These are phyloP conservation scores for Blumeria graminis DNA, from an alignment of 2,329 filamentous ascomycete genomes.

Conservation along the genomic window DNA sequence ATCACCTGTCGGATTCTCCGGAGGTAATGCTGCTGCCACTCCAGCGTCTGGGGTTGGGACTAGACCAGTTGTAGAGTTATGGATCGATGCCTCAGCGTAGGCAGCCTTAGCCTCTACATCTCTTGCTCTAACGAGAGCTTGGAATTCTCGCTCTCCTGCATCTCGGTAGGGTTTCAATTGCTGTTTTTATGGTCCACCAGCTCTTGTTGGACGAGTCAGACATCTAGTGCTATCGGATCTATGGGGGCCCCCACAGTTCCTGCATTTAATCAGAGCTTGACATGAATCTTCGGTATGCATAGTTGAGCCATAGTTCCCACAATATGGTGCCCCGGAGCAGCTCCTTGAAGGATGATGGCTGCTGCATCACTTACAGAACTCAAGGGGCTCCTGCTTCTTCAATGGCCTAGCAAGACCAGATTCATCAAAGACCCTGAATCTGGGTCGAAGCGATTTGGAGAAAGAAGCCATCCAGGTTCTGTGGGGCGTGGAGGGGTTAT, in stretches of 20 bases:
- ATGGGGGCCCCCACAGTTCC: neutral
- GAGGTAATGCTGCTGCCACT: neutral
- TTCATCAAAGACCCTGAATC: neutral
- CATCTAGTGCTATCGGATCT: neutral
- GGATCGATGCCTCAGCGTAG: neutral
- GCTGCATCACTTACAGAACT: neutral
- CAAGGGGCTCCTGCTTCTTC: neutral
- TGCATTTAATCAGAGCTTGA: neutral
- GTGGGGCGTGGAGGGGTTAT: neutral
- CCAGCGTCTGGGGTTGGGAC: neutral
- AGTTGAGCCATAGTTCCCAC: neutral
- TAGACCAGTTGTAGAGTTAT: neutral
- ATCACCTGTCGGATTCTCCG: neutral
- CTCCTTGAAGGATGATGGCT: neutral
- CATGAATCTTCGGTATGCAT: neutral
- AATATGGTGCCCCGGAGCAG: neutral
- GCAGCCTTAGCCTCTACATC: neutral
- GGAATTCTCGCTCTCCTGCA: neutral
- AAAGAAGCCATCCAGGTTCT: neutral
- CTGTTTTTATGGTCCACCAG: neutral
- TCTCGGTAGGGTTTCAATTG: neutral
- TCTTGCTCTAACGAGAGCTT: neutral
- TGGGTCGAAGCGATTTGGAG: neutral
- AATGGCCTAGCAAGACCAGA: neutral
- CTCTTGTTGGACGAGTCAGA: neutral